Conservation (phyloP, 1,139 yeast species). For the Debaryomyces coudertii region DNA sequence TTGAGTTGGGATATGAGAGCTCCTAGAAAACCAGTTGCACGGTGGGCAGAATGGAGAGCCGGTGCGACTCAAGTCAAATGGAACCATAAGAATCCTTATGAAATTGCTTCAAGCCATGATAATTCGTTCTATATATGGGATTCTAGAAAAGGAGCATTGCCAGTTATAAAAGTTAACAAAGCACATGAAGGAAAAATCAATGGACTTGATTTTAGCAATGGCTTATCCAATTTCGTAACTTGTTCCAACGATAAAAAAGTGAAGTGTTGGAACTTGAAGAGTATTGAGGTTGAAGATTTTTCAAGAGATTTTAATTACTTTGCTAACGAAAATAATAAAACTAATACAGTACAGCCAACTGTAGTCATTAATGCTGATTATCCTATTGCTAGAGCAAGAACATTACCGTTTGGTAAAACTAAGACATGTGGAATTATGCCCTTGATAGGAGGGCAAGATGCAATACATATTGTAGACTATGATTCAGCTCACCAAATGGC, state of each 20-base stretch:
- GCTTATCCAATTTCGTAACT: slow-evolving; percentile 64
- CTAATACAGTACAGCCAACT: slow-evolving; percentile 41
- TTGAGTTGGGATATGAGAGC: slow-evolving; percentile 90
- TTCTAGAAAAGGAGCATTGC: slow-evolving; percentile 75
- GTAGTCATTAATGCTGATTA: slow-evolving; percentile 70
- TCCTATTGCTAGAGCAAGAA: slow-evolving; percentile 88
- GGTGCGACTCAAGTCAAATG: slow-evolving; percentile 95
- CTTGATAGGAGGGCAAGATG: slow-evolving; percentile 78
- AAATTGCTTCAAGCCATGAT: slow-evolving; percentile 87
- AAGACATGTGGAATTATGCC: slow-evolving; percentile 83
- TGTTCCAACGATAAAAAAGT: slow-evolving; percentile 86
- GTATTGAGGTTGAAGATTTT: slow-evolving; percentile 23
- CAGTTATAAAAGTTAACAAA: slow-evolving; percentile 58
- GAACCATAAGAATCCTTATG: slow-evolving; percentile 75
- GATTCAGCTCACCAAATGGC: slow-evolving; percentile 50
- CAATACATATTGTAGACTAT: slow-evolving; percentile 67
- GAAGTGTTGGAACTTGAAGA: slow-evolving; percentile 79
- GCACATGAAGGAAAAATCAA: slow-evolving; percentile 87
- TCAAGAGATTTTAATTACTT: slow-evolving; percentile 29
- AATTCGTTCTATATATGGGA: slow-evolving; percentile 86
- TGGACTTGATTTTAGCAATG: slow-evolving; percentile 80
- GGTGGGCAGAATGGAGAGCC: slow-evolving; percentile 92
- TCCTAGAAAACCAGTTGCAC: slow-evolving; percentile 68
- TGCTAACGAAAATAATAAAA: slow-evolving; percentile 19
- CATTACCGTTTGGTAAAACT: slow-evolving; percentile 88